A percentile compares a stretch with the other conserved stretches of the same genome.
Evolutionary conservation across 2,329 filamentous ascomycete species (phyloP).

Genomic region (Colletotrichum sp.): DNA sequence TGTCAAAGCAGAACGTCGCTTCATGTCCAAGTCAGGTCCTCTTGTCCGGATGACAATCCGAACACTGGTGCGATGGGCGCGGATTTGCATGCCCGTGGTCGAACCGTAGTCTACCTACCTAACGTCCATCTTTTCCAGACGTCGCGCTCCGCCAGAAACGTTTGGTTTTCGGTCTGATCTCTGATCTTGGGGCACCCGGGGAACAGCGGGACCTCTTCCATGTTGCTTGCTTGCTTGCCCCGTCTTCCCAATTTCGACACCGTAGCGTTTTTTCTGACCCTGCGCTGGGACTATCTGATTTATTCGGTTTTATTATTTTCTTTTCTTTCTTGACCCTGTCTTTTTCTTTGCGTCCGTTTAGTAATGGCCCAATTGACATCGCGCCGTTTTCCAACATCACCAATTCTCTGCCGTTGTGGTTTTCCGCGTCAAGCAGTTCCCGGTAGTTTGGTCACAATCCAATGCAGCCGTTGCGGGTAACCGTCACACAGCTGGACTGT

Average conservation of each 20-base stretch:
- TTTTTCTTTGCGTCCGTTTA: background rate
- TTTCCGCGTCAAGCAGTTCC: background rate
- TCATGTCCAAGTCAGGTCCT: background rate
- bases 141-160: background rate
- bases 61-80: background rate
- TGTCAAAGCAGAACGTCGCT: slow-evolving; percentile 12
- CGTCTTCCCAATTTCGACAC: background rate
- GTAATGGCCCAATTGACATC: background rate
- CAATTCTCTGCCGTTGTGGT: background rate
- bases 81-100: background rate
- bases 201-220: slow-evolving; percentile 10
- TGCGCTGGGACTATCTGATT: background rate
- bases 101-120: background rate
- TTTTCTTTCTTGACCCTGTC: background rate
- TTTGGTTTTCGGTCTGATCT: slow-evolving; percentile 19
- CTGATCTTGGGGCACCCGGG: background rate
- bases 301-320: background rate
- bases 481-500: background rate
- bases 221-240: background rate
- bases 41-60: slow-evolving; percentile 19
- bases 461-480: background rate
- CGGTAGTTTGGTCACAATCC: background rate
- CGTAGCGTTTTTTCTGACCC: background rate
- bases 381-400: background rate
- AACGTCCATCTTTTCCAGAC: background rate